phyloP scores from a whole-genome alignment of 352 stramenopile species.

The Globisporangium nunn region DNA sequence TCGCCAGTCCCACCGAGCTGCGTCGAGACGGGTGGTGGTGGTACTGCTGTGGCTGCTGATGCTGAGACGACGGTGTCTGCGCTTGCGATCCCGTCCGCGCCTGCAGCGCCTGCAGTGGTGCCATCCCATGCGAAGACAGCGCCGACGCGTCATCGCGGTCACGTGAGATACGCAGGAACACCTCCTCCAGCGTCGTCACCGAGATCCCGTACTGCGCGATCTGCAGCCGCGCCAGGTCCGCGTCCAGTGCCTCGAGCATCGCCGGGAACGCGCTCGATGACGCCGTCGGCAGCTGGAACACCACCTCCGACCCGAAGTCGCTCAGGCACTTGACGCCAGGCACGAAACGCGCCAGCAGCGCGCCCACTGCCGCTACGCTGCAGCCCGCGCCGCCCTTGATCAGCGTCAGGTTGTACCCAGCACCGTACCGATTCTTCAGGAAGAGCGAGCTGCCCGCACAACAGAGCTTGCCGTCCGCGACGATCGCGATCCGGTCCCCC shows the following conservation, averaged over 20 bases:
- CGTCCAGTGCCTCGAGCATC: conserved; percentile 87
- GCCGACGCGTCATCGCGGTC: conserved; percentile 48
- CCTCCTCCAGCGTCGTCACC: conserved; percentile 98
- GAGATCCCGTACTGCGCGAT: conserved; percentile 93
- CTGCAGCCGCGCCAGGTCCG: conserved; percentile 26
- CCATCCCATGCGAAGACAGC: too few relatives aligned
- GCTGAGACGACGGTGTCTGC: conserved; percentile 13
- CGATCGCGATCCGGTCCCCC: conserved; percentile 86
- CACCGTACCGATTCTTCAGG: conserved; percentile 91
- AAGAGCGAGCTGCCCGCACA: conserved; percentile 59
- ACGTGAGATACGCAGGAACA: conserved; percentile 88
- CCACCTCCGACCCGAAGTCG: conserved; percentile 91
- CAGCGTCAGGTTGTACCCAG: conserved; percentile 85
- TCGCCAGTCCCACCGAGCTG: too few relatives aligned
- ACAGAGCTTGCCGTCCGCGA: conserved; percentile 62
- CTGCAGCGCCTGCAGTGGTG: too few relatives aligned
- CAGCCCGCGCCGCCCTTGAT: conserved; percentile 37
- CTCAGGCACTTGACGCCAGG: conserved; percentile 72
- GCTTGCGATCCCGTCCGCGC: conserved; percentile 16
- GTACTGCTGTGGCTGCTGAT: too few relatives aligned
- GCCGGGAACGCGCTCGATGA: conserved; percentile 78
- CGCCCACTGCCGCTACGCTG: conserved; percentile 21
- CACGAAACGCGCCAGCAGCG: conserved; percentile 52
- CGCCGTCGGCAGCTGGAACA: conserved; percentile 91
- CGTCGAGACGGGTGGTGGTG: too few relatives aligned